Percentiles rank a stretch among this genome's conserved stretches.
Conservation (phyloP, 2,329 filamentous ascomycete species). For the Cordyceps fumosorosea region DNA sequence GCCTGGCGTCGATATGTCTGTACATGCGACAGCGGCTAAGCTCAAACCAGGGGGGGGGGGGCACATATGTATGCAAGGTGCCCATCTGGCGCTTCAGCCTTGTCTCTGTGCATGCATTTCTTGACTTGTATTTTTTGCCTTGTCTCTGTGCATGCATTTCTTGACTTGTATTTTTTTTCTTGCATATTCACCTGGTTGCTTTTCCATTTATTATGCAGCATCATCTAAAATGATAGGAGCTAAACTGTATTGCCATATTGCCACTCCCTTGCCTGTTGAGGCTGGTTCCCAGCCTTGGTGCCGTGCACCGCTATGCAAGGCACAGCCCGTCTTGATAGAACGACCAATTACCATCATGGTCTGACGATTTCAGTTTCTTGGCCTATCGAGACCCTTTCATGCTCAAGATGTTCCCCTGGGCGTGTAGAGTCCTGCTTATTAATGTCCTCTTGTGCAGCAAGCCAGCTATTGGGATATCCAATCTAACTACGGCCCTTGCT, state of each 20-base stretch:
- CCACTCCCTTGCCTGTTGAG: not conserved
- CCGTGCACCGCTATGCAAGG: not conserved
- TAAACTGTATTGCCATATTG: not conserved
- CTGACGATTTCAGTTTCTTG: too few species aligned
- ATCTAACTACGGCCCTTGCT: too few species aligned
- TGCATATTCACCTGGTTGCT: not conserved
- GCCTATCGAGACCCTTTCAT: too few species aligned
- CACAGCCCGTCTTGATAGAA: not conserved
- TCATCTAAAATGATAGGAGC: not conserved
- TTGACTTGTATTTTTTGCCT: not conserved
- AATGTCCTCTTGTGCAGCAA: too few species aligned
- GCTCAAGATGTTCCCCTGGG: too few species aligned
- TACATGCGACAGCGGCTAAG: too few species aligned
- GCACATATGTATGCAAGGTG: too few species aligned
- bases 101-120: constrained; percentile 1
- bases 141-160: constrained; percentile 6
- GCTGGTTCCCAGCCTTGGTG: not conserved
- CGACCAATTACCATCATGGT: too few species aligned
- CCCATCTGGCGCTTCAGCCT: not conserved
- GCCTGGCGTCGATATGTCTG: too few species aligned
- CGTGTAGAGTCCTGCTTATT: too few species aligned
- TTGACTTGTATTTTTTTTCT: not conserved
- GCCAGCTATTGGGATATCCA: too few species aligned
- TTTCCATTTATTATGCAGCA: not conserved
- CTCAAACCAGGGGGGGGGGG: too few species aligned